Percentiles rank a stretch among this genome's conserved stretches.
phyloP scores from a whole-genome alignment of 176 grass and related monocot genomes.

The Phragmites australis region DNA sequence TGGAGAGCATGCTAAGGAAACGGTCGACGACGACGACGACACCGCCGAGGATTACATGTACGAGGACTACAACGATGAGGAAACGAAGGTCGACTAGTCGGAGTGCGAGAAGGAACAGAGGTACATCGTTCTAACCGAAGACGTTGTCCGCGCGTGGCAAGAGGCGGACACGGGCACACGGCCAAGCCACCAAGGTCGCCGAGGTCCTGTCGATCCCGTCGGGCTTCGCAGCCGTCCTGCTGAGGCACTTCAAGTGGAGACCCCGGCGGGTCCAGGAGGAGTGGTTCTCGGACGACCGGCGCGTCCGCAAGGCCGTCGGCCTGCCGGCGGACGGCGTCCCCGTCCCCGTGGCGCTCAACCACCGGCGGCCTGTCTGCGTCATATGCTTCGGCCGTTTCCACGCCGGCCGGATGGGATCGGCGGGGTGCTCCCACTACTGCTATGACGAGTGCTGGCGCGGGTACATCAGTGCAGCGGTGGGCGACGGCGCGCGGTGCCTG shows the following conservation, averaged over 20 bases:
- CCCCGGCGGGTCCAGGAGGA: neutral
- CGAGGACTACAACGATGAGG: neutral
- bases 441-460: constrained; percentile 8
- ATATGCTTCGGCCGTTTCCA: neutral
- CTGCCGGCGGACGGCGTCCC: neutral
- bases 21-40: neutral
- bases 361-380: neutral
- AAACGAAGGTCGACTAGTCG: neutral
- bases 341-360: neutral
- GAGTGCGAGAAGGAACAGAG: neutral
- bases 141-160: neutral
- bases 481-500: constrained; percentile 27
- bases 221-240: neutral
- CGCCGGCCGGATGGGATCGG: neutral
- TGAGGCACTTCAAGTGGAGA: neutral
- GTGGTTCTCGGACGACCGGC: constrained; percentile 30
- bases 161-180: neutral
- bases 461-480: constrained; percentile 27
- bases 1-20: too few species aligned
- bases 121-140: neutral
- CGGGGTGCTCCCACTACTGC: constrained; percentile 16
- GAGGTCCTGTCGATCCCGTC: neutral
- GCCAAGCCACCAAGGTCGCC: neutral
- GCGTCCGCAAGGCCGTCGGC: constrained; percentile 9
- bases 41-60: neutral